Conservation (phyloP, 129 eudicot genomes). For the Heracleum sosnowskyi region DNA sequence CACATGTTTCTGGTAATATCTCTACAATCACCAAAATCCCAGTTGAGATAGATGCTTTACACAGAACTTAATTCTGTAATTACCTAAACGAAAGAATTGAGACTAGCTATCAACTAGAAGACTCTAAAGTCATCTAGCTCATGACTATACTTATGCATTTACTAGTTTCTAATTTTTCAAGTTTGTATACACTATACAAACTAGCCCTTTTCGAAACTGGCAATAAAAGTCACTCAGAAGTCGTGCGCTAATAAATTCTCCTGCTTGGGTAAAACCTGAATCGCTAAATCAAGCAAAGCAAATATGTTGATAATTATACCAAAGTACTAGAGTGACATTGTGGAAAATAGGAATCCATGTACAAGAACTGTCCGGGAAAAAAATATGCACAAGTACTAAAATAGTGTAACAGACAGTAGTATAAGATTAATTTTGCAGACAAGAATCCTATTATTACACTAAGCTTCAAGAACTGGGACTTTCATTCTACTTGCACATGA, state of each 20-base stretch:
- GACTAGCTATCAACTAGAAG: neutral
- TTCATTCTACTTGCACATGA: too few relatives aligned
- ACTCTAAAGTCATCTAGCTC: neutral
- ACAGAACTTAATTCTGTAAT: neutral
- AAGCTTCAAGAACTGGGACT: too few relatives aligned
- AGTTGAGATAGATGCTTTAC: conserved; percentile 39
- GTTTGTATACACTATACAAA: neutral
- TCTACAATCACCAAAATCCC: conserved; percentile 42
- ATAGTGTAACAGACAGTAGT: too few relatives aligned
- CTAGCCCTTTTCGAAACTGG: neutral
- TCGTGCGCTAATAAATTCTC: neutral
- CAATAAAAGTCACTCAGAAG: too few relatives aligned
- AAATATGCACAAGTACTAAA: too few relatives aligned
- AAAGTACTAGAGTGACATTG: too few relatives aligned
- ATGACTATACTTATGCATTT: neutral
- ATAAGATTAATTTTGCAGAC: too few relatives aligned
- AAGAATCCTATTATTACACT: too few relatives aligned
- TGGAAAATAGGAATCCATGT: too few relatives aligned
- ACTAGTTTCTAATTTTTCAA: neutral
- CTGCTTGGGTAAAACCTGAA: neutral
- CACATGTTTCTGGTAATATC: conserved; percentile 34
- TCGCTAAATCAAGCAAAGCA: too few relatives aligned
- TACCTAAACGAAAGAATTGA: neutral
- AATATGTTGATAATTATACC: too few relatives aligned
- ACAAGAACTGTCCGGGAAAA: too few relatives aligned